Evolutionary conservation across 345 rosid species (phyloP).

Genomic region (Salix suchowensis): DNA sequence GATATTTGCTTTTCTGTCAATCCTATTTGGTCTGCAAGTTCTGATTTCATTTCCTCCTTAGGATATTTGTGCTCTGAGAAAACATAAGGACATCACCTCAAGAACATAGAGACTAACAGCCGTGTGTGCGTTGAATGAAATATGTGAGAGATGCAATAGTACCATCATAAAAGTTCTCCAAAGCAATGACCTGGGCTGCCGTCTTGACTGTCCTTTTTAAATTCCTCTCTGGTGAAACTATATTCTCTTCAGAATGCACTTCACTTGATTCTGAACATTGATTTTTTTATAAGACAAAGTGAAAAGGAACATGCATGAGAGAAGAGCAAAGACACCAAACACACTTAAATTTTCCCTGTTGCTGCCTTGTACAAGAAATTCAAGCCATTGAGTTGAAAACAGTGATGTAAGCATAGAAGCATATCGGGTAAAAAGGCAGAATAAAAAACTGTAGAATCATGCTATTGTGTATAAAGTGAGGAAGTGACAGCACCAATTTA

Average conservation of each 20-base stretch:
- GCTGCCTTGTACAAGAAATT: not conserved
- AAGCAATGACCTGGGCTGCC: conserved; percentile 61
- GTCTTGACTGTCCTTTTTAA: conserved; percentile 67
- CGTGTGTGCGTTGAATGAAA: conserved; percentile 13
- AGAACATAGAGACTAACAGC: conserved; percentile 6
- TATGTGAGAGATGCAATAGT: conserved; percentile 14
- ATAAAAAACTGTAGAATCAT: not conserved
- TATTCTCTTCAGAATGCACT: conserved; percentile 55
- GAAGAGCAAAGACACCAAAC: not conserved
- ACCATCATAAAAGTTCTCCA: conserved; percentile 82
- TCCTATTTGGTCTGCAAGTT: conserved; percentile 60
- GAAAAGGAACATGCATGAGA: conserved; percentile 1
- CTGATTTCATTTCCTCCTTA: conserved; percentile 67
- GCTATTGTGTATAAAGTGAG: not conserved
- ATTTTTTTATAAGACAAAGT: not conserved
- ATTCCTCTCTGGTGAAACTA: conserved; percentile 49
- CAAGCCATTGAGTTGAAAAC: not conserved
- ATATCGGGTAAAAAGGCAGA: not conserved
- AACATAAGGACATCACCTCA: conserved; percentile 2
- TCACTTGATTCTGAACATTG: conserved; percentile 51
- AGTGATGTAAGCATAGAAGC: not conserved
- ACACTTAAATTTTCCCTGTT: not conserved
- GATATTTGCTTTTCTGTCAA: conserved; percentile 94
- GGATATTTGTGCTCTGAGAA: conserved; percentile 74
- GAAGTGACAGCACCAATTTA: not conserved